These are phyloP conservation scores for Aspergillus nomiae DNA, from an alignment of 2,329 filamentous ascomycete species.

Conservation along the genomic window DNA sequence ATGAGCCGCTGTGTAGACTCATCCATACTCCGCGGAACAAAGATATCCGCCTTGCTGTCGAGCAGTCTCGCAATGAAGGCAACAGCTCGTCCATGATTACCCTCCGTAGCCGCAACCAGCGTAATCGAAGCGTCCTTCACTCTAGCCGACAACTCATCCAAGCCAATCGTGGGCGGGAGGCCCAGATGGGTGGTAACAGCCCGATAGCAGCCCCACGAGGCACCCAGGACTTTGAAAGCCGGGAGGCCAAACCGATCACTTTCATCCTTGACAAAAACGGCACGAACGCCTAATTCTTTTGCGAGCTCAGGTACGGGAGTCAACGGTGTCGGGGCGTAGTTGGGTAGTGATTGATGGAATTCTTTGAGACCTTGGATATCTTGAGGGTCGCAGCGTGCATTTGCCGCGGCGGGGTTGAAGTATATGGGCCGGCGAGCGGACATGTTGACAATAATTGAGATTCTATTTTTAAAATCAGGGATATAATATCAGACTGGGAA, in stretches of 20 bases:
- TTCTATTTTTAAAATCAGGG: neutral
- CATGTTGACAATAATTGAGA: neutral
- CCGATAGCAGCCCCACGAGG: slow-evolving; percentile 70
- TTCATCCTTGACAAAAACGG: slow-evolving; percentile 72
- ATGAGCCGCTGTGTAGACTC: slow-evolving; percentile 58
- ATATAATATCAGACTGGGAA: slow-evolving; percentile 2
- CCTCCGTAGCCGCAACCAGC: slow-evolving; percentile 69
- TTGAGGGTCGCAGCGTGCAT: slow-evolving; percentile 16
- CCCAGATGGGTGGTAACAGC: slow-evolving; percentile 53
- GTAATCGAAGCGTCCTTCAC: slow-evolving; percentile 37
- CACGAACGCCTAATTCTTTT: slow-evolving; percentile 56
- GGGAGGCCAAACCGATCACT: slow-evolving; percentile 68
- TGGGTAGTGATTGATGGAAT: slow-evolving; percentile 63
- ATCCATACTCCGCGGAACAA: slow-evolving; percentile 64
- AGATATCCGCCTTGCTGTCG: slow-evolving; percentile 58
- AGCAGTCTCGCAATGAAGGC: slow-evolving; percentile 67
- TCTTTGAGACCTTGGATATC: slow-evolving; percentile 16
- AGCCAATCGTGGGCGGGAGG: slow-evolving; percentile 44
- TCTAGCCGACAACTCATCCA: slow-evolving; percentile 47
- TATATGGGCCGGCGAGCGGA: slow-evolving; percentile 28
- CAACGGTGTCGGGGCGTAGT: slow-evolving; percentile 60
- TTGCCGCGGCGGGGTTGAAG: slow-evolving; percentile 25
- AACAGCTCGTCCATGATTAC: slow-evolving; percentile 75
- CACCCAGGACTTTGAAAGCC: slow-evolving; percentile 79
- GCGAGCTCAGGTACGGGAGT: slow-evolving; percentile 58